Conservation (phyloP, 495 filamentous ascomycete genomes). For the Aspergillus incahuasiensis region DNA sequence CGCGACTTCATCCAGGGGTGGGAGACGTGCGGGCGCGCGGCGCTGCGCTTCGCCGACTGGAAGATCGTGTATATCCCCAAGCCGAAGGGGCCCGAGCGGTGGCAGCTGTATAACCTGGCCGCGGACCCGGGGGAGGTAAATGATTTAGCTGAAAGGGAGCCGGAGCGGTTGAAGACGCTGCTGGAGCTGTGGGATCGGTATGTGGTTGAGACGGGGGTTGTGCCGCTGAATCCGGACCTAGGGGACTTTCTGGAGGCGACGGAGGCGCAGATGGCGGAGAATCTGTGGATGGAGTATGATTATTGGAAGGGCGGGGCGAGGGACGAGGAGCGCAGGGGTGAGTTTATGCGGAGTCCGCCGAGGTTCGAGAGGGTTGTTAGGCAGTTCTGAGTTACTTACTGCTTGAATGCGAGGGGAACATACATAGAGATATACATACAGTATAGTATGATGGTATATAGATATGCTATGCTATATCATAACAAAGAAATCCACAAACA, state of each 20-base stretch:
- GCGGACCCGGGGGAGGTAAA: slow-evolving; percentile 51
- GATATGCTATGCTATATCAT: slow-evolving; percentile 22
- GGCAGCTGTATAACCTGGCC: slow-evolving; percentile 46
- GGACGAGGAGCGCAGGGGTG: slow-evolving; percentile 51
- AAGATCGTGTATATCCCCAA: slow-evolving; percentile 48
- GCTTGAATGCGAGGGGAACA: no score
- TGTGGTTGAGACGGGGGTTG: slow-evolving; percentile 56
- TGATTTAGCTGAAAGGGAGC: slow-evolving; percentile 52
- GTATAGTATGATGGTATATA: background rate
- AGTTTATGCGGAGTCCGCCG: slow-evolving; percentile 48
- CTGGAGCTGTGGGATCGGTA: slow-evolving; percentile 55
- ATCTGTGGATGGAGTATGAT: slow-evolving; percentile 66
- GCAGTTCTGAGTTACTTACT: no score
- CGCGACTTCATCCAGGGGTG: slow-evolving; percentile 46
- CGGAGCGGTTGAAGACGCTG: slow-evolving; percentile 48
- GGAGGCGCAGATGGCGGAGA: slow-evolving; percentile 63
- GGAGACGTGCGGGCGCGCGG: slow-evolving; percentile 44
- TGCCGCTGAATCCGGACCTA: slow-evolving; percentile 41
- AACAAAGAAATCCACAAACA: slow-evolving; percentile 36
- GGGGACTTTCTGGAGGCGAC: slow-evolving; percentile 50
- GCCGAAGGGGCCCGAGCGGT: slow-evolving; percentile 43
- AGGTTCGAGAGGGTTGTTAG: slow-evolving; percentile 50
- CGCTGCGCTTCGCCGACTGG: slow-evolving; percentile 44
- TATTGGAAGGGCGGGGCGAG: slow-evolving; percentile 61
- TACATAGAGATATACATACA: background rate